Evolutionary conservation across 2,329 filamentous ascomycete species (phyloP).

Genomic region (Clathrospora elynae): DNA sequence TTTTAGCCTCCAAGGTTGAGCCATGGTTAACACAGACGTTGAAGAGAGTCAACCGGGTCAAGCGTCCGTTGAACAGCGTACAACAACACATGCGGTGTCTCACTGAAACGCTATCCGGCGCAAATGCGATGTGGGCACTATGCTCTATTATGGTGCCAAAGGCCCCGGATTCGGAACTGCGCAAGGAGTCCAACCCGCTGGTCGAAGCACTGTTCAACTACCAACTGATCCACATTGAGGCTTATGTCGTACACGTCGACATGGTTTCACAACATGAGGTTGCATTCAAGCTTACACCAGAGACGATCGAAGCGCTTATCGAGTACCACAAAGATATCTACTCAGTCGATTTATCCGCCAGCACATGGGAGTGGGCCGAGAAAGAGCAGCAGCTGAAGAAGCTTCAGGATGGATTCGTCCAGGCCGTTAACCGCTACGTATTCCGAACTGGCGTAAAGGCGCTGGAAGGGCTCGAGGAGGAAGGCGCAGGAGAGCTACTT

Average conservation of each 20-base stretch:
- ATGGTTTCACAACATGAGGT: constrained; percentile 98
- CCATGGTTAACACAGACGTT: constrained; percentile 96
- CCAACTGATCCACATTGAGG: constrained; percentile 89
- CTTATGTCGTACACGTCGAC: constrained; percentile 98
- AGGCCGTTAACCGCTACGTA: constrained; percentile 96
- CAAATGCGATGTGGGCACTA: constrained; percentile 92
- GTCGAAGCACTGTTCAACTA: constrained; percentile 91
- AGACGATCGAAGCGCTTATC: constrained; percentile 90
- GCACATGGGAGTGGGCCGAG: constrained; percentile 92
- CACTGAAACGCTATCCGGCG: constrained; percentile 87
- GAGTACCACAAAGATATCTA: constrained; percentile 97
- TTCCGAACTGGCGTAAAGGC: constrained; percentile 87
- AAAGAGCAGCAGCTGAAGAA: constrained; percentile 97
- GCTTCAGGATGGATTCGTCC: constrained; percentile 93
- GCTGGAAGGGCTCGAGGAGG: constrained; percentile 94
- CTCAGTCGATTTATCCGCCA: constrained; percentile 85
- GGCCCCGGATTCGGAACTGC: constrained; percentile 81
- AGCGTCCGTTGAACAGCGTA: constrained; percentile 95
- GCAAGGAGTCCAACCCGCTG: constrained; percentile 78
- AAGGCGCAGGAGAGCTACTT: constrained; percentile 90
- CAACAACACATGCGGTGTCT: constrained; percentile 94
- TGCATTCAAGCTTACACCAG: constrained; percentile 93
- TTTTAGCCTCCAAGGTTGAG: constrained; percentile 88
- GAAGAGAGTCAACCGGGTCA: constrained; percentile 95
- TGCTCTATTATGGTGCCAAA: constrained; percentile 92